A percentile compares a stretch with the other conserved stretches of the same genome.
These are phyloP conservation scores for Aspergillus texensis DNA, from an alignment of 2,329 filamentous ascomycete species.

Conservation along the genomic window DNA sequence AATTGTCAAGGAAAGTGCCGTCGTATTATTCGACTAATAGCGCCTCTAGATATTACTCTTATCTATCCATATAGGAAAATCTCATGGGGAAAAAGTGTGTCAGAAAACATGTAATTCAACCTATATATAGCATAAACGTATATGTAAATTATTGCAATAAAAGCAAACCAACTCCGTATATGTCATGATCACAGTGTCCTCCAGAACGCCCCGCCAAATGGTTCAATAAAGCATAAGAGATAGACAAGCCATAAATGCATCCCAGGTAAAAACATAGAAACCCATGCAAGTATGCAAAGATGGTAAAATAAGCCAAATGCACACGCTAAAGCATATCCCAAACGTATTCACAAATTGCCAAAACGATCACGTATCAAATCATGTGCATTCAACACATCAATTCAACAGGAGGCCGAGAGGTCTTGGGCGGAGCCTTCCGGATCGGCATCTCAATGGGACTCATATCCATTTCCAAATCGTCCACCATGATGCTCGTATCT, in stretches of 20 bases:
- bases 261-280: neutral
- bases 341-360: neutral
- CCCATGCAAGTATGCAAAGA: conserved; percentile 2
- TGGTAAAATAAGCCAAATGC: neutral
- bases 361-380: neutral
- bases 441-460: conserved; percentile 47
- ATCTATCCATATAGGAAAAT: neutral
- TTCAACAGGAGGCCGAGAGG: conserved; percentile 59
- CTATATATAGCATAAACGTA: conserved; percentile 4
- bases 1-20: conserved; percentile 44
- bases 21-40: conserved; percentile 41
- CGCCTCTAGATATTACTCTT: neutral
- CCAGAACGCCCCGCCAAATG: conserved; percentile 4
- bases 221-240: neutral
- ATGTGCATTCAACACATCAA: conserved; percentile 49
- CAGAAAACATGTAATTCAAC: neutral
- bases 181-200: conserved; percentile 1
- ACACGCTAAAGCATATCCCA: conserved; percentile 14
- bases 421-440: conserved; percentile 53
- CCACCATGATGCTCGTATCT: conserved; percentile 55
- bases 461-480: conserved; percentile 49
- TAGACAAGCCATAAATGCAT: neutral
- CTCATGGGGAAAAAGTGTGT: neutral
- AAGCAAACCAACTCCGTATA: neutral
- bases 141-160: neutral